Conservation (phyloP, 1,139 yeast species). For the Scheffersomyces insectosa region DNA sequence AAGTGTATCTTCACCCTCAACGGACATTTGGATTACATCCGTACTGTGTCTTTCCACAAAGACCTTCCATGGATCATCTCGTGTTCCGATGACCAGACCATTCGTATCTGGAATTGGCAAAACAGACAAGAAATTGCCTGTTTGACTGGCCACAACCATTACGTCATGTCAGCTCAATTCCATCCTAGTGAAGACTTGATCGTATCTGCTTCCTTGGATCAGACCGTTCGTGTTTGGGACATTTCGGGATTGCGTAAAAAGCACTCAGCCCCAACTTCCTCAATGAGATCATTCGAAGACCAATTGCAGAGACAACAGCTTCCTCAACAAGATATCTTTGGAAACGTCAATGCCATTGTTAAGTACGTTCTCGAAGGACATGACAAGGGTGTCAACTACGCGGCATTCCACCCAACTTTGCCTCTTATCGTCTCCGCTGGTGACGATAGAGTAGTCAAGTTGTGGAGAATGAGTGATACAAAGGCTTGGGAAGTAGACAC, state of each 20-base stretch:
- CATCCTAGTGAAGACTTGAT: constrained; percentile 94
- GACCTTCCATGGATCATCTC: constrained; percentile 98
- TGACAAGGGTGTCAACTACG: constrained; percentile 98
- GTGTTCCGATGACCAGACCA: constrained; percentile 97
- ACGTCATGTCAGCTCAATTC: constrained; percentile 97
- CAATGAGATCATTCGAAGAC: constrained; percentile 67
- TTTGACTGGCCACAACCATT: constrained; percentile 96
- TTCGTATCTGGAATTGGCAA: constrained; percentile 99
- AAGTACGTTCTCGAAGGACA: constrained; percentile 97
- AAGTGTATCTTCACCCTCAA: constrained; percentile 87
- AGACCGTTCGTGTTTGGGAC: constrained; percentile 99
- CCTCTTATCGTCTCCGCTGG: constrained; percentile 96
- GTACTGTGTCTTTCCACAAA: constrained; percentile 93
- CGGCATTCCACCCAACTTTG: constrained; percentile 93
- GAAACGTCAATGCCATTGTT: constrained; percentile 90
- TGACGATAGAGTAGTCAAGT: constrained; percentile 91
- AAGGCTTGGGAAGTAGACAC: constrained; percentile 99
- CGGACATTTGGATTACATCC: constrained; percentile 93
- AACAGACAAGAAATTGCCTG: constrained; percentile 97
- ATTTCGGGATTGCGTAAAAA: constrained; percentile 92
- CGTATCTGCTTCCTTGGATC: constrained; percentile 95
- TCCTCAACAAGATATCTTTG: constrained; percentile 90
- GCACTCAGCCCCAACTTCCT: constrained; percentile 79
- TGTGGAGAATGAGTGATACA: constrained; percentile 98
- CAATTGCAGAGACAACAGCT: constrained; percentile 72